Evolutionary conservation across 2,329 filamentous ascomycete genomes (phyloP), one percentile per base, ranked within the genome.

Genomic region (Fusarium sp.): DNA sequence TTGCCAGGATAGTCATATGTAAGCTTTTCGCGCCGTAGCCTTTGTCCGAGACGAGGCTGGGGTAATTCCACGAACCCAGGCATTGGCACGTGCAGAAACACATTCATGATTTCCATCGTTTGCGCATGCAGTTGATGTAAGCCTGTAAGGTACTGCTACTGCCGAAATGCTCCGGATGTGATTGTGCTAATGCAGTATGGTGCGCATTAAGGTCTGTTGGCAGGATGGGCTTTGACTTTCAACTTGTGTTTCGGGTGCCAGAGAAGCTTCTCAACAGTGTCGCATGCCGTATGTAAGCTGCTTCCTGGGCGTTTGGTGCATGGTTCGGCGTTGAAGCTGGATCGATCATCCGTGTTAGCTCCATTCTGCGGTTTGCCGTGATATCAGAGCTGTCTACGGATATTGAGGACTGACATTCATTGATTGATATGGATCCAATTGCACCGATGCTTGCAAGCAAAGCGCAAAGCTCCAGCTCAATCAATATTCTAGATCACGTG

Each of bases 171-270:
- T 19, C 25, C 32, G 41, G 19, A 12, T 43, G 34, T 41, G 44
- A 46, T 61, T 44, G 58, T 41, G 44, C 46, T 61, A 44, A 58
- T 58, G 61, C 61, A 65, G 56, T 52, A 42, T 61, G 50, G 61
- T 57, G 39, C 57, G 45, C 51, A 45, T 61, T 29, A 29, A 24
- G 9, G 29, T 47, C 22, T 36, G 34, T 15, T 38, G 19, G 19
- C 19, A 19, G 19, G 19, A 36, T 39, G 28, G 13, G n/a, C n/a
- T 29, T 39, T 39, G 32, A 38, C 24, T 47, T 47, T 19, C 24
- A n/a, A 38, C 28, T 41, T 41, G 19, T 44, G 29, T 32, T 41
- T 53, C 42, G 56, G 39, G 44, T 44, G 26, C 34, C 31, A 29
- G 36, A 51, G 8, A 36, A 41, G 45, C 52, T 46, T 51, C 31